A percentile compares a stretch with the other conserved stretches of the same genome.
phyloP scores from a whole-genome alignment of 345 rosid genomes.

The Litchi chinensis region DNA sequence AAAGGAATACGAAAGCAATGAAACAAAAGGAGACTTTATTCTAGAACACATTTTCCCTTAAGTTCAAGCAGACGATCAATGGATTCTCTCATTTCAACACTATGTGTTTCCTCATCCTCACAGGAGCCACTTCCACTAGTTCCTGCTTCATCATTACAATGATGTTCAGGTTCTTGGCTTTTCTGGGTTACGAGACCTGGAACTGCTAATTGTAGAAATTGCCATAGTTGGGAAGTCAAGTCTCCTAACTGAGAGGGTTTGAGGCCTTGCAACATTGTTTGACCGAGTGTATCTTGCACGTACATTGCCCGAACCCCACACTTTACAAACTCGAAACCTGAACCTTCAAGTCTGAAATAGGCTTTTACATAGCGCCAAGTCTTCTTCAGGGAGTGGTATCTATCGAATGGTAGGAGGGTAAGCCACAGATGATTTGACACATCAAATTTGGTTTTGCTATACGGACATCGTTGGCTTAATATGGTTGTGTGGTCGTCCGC shows the following conservation, averaged over 20 bases:
- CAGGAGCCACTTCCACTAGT: not conserved
- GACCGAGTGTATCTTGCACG: not conserved
- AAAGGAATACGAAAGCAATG: not conserved
- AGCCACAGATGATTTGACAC: conserved; percentile 10
- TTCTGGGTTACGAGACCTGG: not conserved
- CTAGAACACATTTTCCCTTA: not conserved
- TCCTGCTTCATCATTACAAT: not conserved
- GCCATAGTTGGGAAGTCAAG: not conserved
- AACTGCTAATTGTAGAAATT: not conserved
- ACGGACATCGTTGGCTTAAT: too few relatives aligned
- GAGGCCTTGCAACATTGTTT: not conserved
- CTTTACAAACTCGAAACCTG: conserved; percentile 6
- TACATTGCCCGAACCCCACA: not conserved
- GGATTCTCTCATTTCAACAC: not conserved
- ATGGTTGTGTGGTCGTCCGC: too few relatives aligned
- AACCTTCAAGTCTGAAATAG: not conserved
- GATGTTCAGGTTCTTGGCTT: not conserved
- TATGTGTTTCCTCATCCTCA: not conserved
- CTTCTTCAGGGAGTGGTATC: conserved; percentile 1
- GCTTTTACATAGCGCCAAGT: not conserved
- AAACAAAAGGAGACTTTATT: not conserved
- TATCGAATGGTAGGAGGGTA: not conserved
- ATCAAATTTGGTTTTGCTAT: not conserved
- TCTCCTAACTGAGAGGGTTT: not conserved
- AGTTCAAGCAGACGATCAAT: not conserved